Evolutionary conservation across 2,329 filamentous ascomycete species (phyloP), one percentile per base, ranked within the genome.

Genomic region (Cladophialophora exuberans): DNA sequence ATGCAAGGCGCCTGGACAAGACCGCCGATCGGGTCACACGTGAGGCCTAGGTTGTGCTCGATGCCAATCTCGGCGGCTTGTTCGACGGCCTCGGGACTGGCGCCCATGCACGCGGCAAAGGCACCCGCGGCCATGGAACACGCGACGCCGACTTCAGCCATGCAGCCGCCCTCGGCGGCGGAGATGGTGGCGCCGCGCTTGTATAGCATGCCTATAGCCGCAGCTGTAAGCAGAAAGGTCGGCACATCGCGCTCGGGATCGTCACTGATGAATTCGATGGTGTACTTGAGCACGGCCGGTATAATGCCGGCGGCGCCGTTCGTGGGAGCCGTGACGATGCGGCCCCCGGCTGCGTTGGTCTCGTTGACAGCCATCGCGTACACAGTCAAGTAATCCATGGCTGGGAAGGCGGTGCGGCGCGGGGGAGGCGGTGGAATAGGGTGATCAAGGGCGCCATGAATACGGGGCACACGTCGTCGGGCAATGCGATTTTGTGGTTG

Each of bases 81-180:
- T 52, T 62, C 57, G 35, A 62, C 57, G 1, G 59, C 53, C 30
- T 62, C 59, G 4, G 57, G 59, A 28, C 56, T 55, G 13, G 59
- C 59, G 6, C 57, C 59, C 57, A 62, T 62, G 44, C 57, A 62
- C 28, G 59, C 59, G 11, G 59, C 57, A 52, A 57, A 62, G 6
- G 59, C 59, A n/a, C 57, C 59, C 2, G 57, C 57, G 9, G 59
- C 59, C 59, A 62, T 62, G 4, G 57, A 62, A 54, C 59, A 62
- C 10, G 59, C 59, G 22, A 62, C 59, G 15, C 59, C 59, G 5
- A 62, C 59, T 50, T 62, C 59, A 30, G 57, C 59, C 57, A 62
- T 62, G 42, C 57, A 62, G 9, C 59, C 59, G 18, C 57, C 59
- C 41, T 62, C 57, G 22, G 59, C 59, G 7, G 57, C 57, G 23